Evolutionary conservation across 2,329 filamentous ascomycete species (phyloP).

Genomic region (Knoxdaviesia proteae): DNA sequence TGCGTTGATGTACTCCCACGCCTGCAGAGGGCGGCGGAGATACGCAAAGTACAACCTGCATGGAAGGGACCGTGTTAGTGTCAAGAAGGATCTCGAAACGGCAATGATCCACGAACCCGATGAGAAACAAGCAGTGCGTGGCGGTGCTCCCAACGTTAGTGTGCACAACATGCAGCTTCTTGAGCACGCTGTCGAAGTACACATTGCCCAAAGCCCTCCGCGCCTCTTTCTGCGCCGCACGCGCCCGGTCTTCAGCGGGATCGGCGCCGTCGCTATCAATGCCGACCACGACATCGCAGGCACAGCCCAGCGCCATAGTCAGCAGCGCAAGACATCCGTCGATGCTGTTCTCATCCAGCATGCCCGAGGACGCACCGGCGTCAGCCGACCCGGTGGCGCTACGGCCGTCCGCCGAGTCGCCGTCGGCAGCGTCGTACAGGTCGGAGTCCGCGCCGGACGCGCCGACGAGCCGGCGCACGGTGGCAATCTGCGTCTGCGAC

Average conservation of each 20-base stretch:
- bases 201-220: slow-evolving; percentile 13
- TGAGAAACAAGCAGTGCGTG: slow-evolving; percentile 27
- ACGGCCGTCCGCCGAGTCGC: no score
- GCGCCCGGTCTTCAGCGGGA: slow-evolving; percentile 4
- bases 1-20: slow-evolving; percentile 28
- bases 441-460: not conserved
- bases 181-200: slow-evolving; percentile 25
- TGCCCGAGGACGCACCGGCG: slow-evolving; percentile 6
- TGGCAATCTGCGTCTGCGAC: slow-evolving; percentile 16
- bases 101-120: slow-evolving; percentile 16
- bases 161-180: slow-evolving; percentile 22
- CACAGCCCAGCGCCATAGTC: slow-evolving; percentile 25
- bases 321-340: slow-evolving; percentile 21
- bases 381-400: no score
- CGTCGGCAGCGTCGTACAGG: no score
- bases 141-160: slow-evolving; percentile 23
- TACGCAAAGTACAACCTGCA: slow-evolving; percentile 26
- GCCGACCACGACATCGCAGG: slow-evolving; percentile 15
- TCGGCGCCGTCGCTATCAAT: no score
- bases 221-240: slow-evolving; percentile 11
- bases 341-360: slow-evolving; percentile 15
- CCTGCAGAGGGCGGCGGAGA: slow-evolving; percentile 26
- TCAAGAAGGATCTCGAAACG: not conserved
- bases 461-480: slow-evolving; percentile 12
- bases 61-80: not conserved